Percentiles rank a stretch among this genome's conserved stretches.
Evolutionary conservation across 768 basidiomycete genomes (phyloP).

Genomic region (Pleurotus tuoliensis): DNA sequence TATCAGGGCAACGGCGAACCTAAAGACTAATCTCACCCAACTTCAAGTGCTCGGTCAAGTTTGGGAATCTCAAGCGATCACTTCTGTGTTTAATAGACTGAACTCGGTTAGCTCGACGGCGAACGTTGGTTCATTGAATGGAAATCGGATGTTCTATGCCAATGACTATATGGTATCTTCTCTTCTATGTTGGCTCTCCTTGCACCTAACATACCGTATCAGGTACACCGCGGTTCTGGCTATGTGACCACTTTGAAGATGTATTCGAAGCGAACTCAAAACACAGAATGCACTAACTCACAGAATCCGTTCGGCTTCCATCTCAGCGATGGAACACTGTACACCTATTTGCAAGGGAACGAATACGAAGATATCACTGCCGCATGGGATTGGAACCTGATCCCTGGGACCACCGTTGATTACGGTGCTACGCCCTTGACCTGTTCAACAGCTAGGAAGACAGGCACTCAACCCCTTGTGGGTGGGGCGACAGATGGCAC

Average conservation of each 20-base stretch:
- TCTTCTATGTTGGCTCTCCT: background rate
- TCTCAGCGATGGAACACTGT: slow-evolving; percentile 44
- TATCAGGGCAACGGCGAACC: slow-evolving; percentile 32
- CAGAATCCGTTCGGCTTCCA: slow-evolving; percentile 49
- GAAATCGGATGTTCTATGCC: slow-evolving; percentile 42
- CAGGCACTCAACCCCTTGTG: slow-evolving; percentile 26
- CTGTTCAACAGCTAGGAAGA: slow-evolving; percentile 15
- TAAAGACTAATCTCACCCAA: slow-evolving; percentile 38
- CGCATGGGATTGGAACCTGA: slow-evolving; percentile 57
- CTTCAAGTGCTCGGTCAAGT: slow-evolving; percentile 32
- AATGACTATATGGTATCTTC: slow-evolving; percentile 44
- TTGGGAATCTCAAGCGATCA: slow-evolving; percentile 32
- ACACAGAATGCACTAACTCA: slow-evolving; percentile 44
- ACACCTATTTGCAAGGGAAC: slow-evolving; percentile 43
- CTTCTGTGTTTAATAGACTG: slow-evolving; percentile 22
- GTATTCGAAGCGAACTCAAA: slow-evolving; percentile 41
- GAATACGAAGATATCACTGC: slow-evolving; percentile 45
- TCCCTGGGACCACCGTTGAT: slow-evolving; percentile 41
- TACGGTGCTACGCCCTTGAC: slow-evolving; percentile 25
- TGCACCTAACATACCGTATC: background rate
- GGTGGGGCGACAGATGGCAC: slow-evolving; percentile 30
- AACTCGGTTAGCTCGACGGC: slow-evolving; percentile 22
- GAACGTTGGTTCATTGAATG: slow-evolving; percentile 34
- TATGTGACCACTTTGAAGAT: slow-evolving; percentile 43
- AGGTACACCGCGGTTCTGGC: slow-evolving; percentile 42